Base-by-base conservation (phyloP, 2,329 filamentous ascomycete species). In the Penicillium sp. region DNA sequence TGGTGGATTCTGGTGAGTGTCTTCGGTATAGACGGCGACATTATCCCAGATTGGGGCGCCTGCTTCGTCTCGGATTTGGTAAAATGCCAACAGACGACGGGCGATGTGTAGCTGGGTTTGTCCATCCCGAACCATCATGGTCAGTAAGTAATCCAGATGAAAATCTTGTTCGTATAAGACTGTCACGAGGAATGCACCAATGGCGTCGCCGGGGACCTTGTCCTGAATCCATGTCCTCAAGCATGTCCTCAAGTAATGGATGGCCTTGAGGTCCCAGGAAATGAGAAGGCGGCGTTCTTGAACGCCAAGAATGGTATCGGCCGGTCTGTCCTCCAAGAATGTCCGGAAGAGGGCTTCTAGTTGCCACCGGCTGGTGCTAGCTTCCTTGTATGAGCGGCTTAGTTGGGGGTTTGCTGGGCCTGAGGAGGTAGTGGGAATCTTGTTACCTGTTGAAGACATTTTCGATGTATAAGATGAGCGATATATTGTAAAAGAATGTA, bases 161-260 rank as follows among this genome's bases (percentile, higher is more conserved):
- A 40, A 52, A 21, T 56, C 53, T 33, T 39, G 48, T 38, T 46
- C 25, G 19, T 56, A 56, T 7, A 56, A 39, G 25, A 52, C 16
- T 2, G 4, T 39, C 15, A 52, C 41, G 10, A 56, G 48, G 41
- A 56, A 56, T 16, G 53, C 53, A 39, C 53, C 53, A n/a, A 56
- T 56, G 6, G 40, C 31, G 4, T 52, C 48, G 13, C 33, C 48
- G 11, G 53, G 53, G 40, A 56, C 27, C 10, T 45, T 19, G 19
- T 40, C 33, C 7, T 16, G 11, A 21, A 46, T 15, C 48, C 53
- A 56, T 5, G 8, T 7, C 40, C 27, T 31, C 15, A 56, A 15
- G 19, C 40, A 53, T 36, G 5, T 43, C 19, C 34, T 31, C 31
- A 56, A 9, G 40, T 52, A 36, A 16, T 38, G 25, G 16, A 56